These are phyloP conservation scores for Apiotrichum laibachii DNA, from an alignment of 1,284 basidiomycete genomes.

Conservation along the genomic window DNA sequence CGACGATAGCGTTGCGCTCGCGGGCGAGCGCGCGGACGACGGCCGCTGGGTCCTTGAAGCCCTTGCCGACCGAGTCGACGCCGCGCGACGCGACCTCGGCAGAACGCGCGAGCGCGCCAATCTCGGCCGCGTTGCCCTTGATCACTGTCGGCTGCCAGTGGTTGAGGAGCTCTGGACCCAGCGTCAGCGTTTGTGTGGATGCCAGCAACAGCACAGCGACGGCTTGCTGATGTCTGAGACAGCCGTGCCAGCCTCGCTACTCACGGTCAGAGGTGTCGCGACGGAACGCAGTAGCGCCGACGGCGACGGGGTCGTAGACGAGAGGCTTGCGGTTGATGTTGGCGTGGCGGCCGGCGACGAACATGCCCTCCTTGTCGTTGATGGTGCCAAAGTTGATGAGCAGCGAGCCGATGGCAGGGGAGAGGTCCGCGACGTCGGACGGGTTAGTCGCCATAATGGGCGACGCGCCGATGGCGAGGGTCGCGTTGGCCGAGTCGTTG, in stretches of 20 bases:
- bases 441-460: slow-evolving; percentile 90
- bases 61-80: slow-evolving; percentile 77
- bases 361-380: slow-evolving; percentile 68
- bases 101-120: slow-evolving; percentile 71
- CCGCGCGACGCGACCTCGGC: slow-evolving; percentile 78
- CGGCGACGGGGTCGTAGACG: slow-evolving; percentile 86
- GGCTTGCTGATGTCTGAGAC: not conserved
- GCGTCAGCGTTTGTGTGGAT: too few species aligned
- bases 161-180: slow-evolving; percentile 70
- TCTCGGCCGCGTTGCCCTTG: slow-evolving; percentile 92
- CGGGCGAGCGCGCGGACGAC: slow-evolving; percentile 71
- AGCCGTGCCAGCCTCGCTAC: slow-evolving; percentile 13
- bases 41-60: slow-evolving; percentile 68
- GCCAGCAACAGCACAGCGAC: too few species aligned
- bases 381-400: slow-evolving; percentile 92
- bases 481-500: slow-evolving; percentile 87
- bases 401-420: slow-evolving; percentile 65
- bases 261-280: slow-evolving; percentile 56
- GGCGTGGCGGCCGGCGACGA: slow-evolving; percentile 69
- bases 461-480: slow-evolving; percentile 80
- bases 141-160: slow-evolving; percentile 86
- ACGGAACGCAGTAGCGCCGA: slow-evolving; percentile 77
- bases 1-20: slow-evolving; percentile 79
- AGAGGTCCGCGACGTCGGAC: slow-evolving; percentile 78
- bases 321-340: slow-evolving; percentile 75